phyloP scores from a whole-genome alignment of 2,329 filamentous ascomycete species.

The Paramyrothecium roridum region DNA sequence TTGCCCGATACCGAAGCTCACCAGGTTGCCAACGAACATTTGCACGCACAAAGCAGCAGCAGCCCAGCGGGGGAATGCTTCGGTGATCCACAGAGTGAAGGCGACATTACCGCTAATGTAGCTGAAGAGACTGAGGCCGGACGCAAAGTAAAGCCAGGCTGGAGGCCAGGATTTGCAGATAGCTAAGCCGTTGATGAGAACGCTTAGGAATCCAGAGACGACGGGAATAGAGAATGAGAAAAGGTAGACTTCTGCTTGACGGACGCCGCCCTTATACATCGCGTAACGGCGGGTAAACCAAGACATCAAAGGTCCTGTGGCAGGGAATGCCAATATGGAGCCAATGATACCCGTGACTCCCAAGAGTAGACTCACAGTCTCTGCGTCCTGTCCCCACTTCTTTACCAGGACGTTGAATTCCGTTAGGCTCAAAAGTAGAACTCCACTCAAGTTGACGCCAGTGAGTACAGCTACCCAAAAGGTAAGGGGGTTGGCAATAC shows the following conservation, averaged over 20 bases:
- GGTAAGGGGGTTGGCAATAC: conserved; percentile 13
- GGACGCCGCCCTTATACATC: background rate
- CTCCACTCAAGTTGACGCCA: conserved; percentile 3
- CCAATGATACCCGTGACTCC: background rate
- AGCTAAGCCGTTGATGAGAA: background rate
- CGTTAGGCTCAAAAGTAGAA: background rate
- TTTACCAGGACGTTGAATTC: background rate
- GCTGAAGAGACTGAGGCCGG: background rate
- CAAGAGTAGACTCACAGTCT: background rate
- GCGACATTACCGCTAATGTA: background rate
- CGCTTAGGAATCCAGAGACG: background rate
- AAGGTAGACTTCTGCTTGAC: background rate
- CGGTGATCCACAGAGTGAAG: background rate
- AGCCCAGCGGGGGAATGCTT: background rate
- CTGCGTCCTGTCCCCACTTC: background rate
- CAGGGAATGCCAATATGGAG: background rate
- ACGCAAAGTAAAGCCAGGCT: background rate
- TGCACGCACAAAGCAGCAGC: background rate
- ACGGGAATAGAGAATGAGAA: background rate
- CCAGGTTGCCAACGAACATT: background rate
- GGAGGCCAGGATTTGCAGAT: background rate
- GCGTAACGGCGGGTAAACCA: background rate
- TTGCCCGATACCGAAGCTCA: background rate
- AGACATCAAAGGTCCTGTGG: background rate
- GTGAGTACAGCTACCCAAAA: conserved; percentile 15